phyloP scores from a whole-genome alignment of 1,284 basidiomycete species.

The Caloboletus firmus region DNA sequence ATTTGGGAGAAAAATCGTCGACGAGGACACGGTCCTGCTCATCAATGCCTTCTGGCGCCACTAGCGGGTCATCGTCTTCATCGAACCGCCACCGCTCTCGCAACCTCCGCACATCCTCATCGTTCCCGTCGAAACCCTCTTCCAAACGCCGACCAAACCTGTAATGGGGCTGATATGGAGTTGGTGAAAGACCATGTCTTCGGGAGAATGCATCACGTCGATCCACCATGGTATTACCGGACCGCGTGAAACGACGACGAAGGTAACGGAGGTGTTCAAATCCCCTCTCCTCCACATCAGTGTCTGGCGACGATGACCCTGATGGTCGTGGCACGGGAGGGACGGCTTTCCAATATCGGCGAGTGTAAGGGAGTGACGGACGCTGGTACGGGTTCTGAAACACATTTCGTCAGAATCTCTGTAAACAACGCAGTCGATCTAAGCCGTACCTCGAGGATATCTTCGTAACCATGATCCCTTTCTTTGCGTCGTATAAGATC shows the following conservation, averaged over 20 bases:
- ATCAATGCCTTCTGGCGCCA: constrained; percentile 61
- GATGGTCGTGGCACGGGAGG: constrained; percentile 40
- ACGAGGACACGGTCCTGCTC: constrained; percentile 67
- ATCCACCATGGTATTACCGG: constrained; percentile 79
- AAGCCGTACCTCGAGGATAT: constrained; percentile 69
- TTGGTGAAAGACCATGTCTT: constrained; percentile 28
- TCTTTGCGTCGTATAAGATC: constrained; percentile 69
- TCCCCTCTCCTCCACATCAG: constrained; percentile 35
- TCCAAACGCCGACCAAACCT: constrained; percentile 22
- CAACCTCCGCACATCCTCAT: constrained; percentile 45
- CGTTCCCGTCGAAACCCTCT: constrained; percentile 39
- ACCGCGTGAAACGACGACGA: constrained; percentile 77
- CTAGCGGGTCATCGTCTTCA: constrained; percentile 55
- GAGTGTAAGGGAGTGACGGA: constrained; percentile 47
- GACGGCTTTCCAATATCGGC: constrained; percentile 64
- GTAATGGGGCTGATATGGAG: constrained; percentile 5
- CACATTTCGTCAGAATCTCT: not conserved
- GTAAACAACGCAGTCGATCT: not conserved
- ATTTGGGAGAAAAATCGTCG: constrained; percentile 68
- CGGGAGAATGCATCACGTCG: constrained; percentile 50
- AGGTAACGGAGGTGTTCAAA: constrained; percentile 50
- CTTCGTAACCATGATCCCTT: constrained; percentile 82
- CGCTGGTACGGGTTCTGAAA: constrained; percentile 63
- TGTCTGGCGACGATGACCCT: constrained; percentile 36
- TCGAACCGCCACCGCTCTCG: constrained; percentile 73